A percentile compares a stretch with the other conserved stretches of the same genome.
These are phyloP conservation scores for Macrocystidia cucumis DNA, from an alignment of 1,284 basidiomycete genomes.

Conservation along the genomic window DNA sequence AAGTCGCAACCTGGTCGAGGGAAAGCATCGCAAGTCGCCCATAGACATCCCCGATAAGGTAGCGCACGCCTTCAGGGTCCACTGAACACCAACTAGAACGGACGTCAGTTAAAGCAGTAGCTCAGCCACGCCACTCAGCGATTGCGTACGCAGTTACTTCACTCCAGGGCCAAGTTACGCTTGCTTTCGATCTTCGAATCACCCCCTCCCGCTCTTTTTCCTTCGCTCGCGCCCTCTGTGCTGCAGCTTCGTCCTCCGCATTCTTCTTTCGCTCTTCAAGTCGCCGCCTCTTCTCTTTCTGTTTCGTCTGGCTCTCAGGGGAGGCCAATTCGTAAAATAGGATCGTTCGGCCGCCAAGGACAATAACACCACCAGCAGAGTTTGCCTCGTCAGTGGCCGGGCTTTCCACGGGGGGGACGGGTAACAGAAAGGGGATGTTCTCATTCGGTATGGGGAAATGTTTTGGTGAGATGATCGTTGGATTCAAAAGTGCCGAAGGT, in stretches of 20 bases:
- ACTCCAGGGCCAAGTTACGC: constrained; percentile 67
- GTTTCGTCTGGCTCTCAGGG: constrained; percentile 38
- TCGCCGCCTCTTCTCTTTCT: constrained; percentile 42
- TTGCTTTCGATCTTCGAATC: constrained; percentile 42
- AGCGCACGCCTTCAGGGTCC: constrained; percentile 35
- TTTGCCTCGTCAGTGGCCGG: constrained; percentile 20
- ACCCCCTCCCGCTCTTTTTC: constrained; percentile 45
- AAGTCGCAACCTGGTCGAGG: constrained; percentile 35
- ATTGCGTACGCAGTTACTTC: constrained; percentile 49
- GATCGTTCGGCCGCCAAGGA: constrained; percentile 58
- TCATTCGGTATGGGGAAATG: constrained; percentile 32
- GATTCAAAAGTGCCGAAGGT: constrained; percentile 40
- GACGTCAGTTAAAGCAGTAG: constrained; percentile 1
- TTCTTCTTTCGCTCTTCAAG: constrained; percentile 42
- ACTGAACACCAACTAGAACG: constrained; percentile 40
- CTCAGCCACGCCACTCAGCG: constrained; percentile 8
- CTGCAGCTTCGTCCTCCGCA: constrained; percentile 26
- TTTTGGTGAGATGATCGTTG: constrained; percentile 31
- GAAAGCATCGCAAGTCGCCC: constrained; percentile 67
- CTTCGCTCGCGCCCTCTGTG: constrained; percentile 44
- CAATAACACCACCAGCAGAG: constrained; percentile 58
- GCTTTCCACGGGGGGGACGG: constrained; percentile 28
- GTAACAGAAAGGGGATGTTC: constrained; percentile 32
- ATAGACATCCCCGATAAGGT: constrained; percentile 73
- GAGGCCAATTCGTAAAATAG: constrained; percentile 50